Evolutionary conservation across 345 rosid genomes (phyloP), one percentile per base, ranked within the genome.

Genomic region (Melaleuca alternifolia): DNA sequence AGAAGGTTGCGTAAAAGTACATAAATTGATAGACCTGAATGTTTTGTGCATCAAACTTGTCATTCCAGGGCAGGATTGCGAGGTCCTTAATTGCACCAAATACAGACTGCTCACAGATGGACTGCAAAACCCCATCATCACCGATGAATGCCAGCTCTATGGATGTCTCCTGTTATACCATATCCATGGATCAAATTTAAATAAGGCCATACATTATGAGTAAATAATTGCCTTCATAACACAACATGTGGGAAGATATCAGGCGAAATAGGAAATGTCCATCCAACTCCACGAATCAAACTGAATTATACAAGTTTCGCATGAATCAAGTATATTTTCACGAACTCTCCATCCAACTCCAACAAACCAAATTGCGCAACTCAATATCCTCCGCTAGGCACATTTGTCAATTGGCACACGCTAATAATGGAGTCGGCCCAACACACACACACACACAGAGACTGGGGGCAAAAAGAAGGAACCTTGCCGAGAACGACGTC

Each of bases 401-500:
- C 44, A 65, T 33, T 65, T 33, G 77, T 65, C 9, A 37, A 65
- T 16, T 4, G 11, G 77, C 44, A 30, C 76, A 0, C 33, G 18
- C 0, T 28, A 28, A 61, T 28, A 61, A 82, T 15, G 3, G 50
- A 50, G 51, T 28, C 30, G 77, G 6, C 28, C 56, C 81, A 33
- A 53, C 21, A 62, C 48, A n/a, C 14, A 59, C 15, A 57, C 21
- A 50, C n/a, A 50, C 84, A 82, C 54, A 44, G n/a, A 13, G 82
- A 86, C 48, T 13, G 5, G 75, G 11, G 41, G 46, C 81, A 54
- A 28, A 33, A 86, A 83, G 84, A 85, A 51, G 10, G 56, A 3
- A 96, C 99, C 97, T 95, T 97, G 88, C 96, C 99, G 75, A 96
- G 95, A 88, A 97, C 98, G 89, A 97, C 85, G 93, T 97, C 99